Base-by-base conservation (phyloP, 371 early-diverging fungal species). In the Chytridium lagenaria region DNA sequence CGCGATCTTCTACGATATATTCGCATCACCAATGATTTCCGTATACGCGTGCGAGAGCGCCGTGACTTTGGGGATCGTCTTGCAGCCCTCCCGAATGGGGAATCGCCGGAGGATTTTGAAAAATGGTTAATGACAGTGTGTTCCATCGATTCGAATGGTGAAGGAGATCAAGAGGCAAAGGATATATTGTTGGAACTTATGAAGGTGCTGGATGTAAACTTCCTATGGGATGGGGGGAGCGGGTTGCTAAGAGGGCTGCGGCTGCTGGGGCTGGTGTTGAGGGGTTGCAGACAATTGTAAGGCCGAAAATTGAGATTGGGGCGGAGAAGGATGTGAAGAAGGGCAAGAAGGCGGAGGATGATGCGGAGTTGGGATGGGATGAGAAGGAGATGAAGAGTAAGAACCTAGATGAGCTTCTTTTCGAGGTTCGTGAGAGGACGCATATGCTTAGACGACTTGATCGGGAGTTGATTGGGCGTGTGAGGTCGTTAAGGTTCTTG, bases 401-500 rank as follows among this genome's bases (percentile, higher is more conserved):
- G 31, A 31, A 30, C 26, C 39, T 80, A 3, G 50, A 33, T 22
- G 78, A 80, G 72, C 57, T 69, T 2, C 39, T 69, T 3, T 77
- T 72, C 65, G 70, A 72, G 22, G 59, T 81, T 33, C 74, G 79
- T 19, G 81, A 81, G 61, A 22, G 30, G 26, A 68, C 73, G 10
- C 75, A 73, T 61, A 59, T 34, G 5, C 74, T 76, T 10, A 77
- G 78, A 16, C 49, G 71, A 26, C 34, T 73, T 15, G 64, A 69
- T 12, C 75, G 76, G 40, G 81, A 81, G 69, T 59, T 81, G 16
- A 59, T 68, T 10, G 78, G 78, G 15, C 74, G 81, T 22, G 68
- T 75, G 19, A 74, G 81, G 10, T 81, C 81, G 12, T 61, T 82
- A 10, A 73, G 82, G 15, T 82, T 78, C 71, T 74, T 82, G 59